phyloP scores from a whole-genome alignment of 2,329 filamentous ascomycete genomes.

The Xylaria arbuscula region DNA sequence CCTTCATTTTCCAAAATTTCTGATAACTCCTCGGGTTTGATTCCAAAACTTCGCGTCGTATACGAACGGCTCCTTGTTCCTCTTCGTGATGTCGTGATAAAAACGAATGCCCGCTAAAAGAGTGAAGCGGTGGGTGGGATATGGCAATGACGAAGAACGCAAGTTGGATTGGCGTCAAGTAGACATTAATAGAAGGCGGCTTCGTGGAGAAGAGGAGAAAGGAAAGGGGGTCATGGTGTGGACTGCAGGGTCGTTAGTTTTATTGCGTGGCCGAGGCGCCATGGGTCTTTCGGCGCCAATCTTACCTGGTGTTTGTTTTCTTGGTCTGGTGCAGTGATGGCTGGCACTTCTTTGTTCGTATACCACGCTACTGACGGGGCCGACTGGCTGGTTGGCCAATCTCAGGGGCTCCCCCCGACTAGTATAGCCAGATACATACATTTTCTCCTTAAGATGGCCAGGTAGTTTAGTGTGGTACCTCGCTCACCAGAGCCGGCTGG shows the following conservation, averaged over 20 bases:
- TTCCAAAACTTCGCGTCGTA: conserved; percentile 48
- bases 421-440: conserved; percentile 16
- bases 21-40: conserved; percentile 41
- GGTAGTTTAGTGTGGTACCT: neutral
- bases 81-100: conserved; percentile 49
- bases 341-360: conserved; percentile 31
- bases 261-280: conserved; percentile 52
- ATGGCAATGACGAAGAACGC: conserved; percentile 61
- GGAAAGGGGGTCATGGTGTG: conserved; percentile 52
- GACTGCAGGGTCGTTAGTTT: conserved; percentile 55
- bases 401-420: conserved; percentile 25
- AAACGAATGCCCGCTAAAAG: conserved; percentile 87
- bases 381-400: conserved; percentile 24
- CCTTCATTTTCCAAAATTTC: conserved; percentile 75
- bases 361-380: conserved; percentile 25
- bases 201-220: conserved; percentile 56
- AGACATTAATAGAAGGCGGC: conserved; percentile 60
- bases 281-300: conserved; percentile 45
- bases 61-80: conserved; percentile 43
- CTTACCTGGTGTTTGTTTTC: conserved; percentile 42
- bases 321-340: conserved; percentile 33
- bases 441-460: conserved; percentile 13
- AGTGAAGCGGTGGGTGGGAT: conserved; percentile 78
- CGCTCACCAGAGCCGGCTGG: conserved; percentile 27
- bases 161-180: conserved; percentile 64